Percentiles rank a stretch among this genome's conserved stretches.
Evolutionary conservation across 2,329 filamentous ascomycete species (phyloP).

Genomic region (Calonectria montana): DNA sequence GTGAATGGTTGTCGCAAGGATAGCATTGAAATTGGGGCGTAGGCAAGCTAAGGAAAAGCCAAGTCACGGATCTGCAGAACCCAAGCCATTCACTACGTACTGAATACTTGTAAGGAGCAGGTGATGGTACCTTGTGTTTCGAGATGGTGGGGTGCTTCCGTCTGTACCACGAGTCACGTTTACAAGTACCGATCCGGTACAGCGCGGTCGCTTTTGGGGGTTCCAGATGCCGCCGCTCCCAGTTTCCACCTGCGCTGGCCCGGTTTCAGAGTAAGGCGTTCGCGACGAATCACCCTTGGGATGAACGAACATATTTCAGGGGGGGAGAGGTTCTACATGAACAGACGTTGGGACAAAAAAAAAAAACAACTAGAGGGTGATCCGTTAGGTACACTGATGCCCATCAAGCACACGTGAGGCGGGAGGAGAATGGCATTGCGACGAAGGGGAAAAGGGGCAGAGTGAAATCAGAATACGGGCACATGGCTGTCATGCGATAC

Average conservation of each 20-base stretch:
- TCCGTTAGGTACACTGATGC: neutral
- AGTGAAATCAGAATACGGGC: neutral
- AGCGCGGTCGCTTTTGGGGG: neutral
- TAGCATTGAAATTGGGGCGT: conserved; percentile 13
- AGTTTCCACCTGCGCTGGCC: conserved; percentile 17
- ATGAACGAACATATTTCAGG: neutral
- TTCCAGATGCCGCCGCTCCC: conserved; percentile 12
- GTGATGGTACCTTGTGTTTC: conserved; percentile 13
- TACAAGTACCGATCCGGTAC: conserved; percentile 7
- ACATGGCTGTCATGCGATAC: neutral
- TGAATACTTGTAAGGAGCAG: conserved; percentile 20
- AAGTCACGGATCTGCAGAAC: conserved; percentile 41
- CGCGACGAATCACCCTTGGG: conserved; percentile 31
- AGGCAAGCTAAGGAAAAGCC: conserved; percentile 41
- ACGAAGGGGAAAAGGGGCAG: neutral
- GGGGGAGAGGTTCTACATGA: neutral
- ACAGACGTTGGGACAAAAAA: neutral
- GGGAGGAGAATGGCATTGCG: neutral
- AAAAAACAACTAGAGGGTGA: neutral
- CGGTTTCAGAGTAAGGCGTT: conserved; percentile 38
- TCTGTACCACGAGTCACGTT: neutral
- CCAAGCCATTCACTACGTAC: neutral
- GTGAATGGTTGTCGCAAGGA: conserved; percentile 9
- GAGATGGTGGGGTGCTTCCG: neutral
- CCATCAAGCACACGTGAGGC: neutral